Percentiles rank a stretch among this genome's conserved stretches.
Conservation (phyloP, 345 rosid species). For the Arabidopsis arenosa region DNA sequence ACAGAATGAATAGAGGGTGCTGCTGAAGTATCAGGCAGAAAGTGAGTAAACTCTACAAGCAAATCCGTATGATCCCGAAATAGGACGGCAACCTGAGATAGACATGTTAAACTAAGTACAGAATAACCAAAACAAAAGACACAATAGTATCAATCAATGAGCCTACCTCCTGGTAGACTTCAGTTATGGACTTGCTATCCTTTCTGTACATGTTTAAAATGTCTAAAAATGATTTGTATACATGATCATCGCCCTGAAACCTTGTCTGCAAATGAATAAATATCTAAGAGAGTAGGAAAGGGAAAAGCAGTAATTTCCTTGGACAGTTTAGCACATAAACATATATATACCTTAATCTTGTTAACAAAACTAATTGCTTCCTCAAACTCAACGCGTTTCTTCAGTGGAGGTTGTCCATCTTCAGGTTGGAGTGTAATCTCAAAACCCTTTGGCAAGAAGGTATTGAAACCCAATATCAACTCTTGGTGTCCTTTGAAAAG, state of each 20-base stretch:
- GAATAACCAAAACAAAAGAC: background rate
- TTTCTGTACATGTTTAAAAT: conserved; percentile 87
- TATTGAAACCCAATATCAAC: conserved; percentile 86
- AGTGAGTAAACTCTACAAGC: conserved; percentile 77
- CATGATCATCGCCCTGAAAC: conserved; percentile 87
- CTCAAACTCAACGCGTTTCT: conserved; percentile 87
- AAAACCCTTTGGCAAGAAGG: conserved; percentile 90
- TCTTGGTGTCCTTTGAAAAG: conserved; percentile 84
- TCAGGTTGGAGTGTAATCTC: conserved; percentile 79
- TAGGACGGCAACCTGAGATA: conserved; percentile 70
- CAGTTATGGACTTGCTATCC: conserved; percentile 80
- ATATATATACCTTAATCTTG: conserved; percentile 71
- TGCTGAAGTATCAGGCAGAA: conserved; percentile 82
- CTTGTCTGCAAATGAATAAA: conserved; percentile 61
- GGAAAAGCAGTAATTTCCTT: background rate
- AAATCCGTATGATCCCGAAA: conserved; percentile 78
- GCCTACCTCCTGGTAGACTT: conserved; percentile 84
- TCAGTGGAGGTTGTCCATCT: conserved; percentile 66
- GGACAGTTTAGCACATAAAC: background rate
- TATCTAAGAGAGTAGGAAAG: background rate
- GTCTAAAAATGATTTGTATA: conserved; percentile 87
- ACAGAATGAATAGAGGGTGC: conserved; percentile 41
- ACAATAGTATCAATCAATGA: conserved; percentile 9
- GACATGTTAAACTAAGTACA: background rate
- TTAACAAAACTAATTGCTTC: conserved; percentile 93